These are phyloP conservation scores for Theileria luwenshuni DNA, from an alignment of 169 alveolate species.

Conservation along the genomic window DNA sequence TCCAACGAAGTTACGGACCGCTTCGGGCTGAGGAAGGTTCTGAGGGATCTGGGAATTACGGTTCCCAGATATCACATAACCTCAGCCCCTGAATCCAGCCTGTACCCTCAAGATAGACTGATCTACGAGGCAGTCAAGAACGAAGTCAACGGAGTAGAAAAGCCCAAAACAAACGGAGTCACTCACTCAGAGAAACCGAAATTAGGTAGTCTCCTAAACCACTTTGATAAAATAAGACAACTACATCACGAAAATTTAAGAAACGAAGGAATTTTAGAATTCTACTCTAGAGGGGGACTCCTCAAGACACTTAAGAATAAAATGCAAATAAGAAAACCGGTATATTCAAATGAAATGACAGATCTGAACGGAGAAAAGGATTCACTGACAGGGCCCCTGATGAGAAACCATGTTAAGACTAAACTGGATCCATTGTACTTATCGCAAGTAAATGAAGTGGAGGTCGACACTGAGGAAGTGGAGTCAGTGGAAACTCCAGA, in stretches of 20 bases:
- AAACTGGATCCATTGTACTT: slow-evolving; percentile 1
- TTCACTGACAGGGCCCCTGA: neutral
- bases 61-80: slow-evolving; percentile 44
- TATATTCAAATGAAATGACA: neutral
- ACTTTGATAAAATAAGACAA: slow-evolving; percentile 3
- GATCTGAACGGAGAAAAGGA: neutral
- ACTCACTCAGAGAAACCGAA: no score
- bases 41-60: slow-evolving; percentile 54
- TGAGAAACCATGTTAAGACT: slow-evolving; percentile 4
- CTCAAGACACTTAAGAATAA: slow-evolving; percentile 11
- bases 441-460: neutral
- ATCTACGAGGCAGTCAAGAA: neutral
- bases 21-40: slow-evolving; percentile 52
- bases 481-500: neutral
- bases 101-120: neutral
- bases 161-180: neutral
- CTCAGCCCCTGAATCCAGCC: neutral
- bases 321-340: neutral
- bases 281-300: slow-evolving; percentile 8
- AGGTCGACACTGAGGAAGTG: neutral
- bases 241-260: neutral
- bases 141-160: neutral
- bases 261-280: neutral
- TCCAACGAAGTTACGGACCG: slow-evolving; percentile 36
- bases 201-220: neutral